Evolutionary conservation across 371 early-diverging fungal genomes (phyloP).

Genomic region (Mucor plumbeus): DNA sequence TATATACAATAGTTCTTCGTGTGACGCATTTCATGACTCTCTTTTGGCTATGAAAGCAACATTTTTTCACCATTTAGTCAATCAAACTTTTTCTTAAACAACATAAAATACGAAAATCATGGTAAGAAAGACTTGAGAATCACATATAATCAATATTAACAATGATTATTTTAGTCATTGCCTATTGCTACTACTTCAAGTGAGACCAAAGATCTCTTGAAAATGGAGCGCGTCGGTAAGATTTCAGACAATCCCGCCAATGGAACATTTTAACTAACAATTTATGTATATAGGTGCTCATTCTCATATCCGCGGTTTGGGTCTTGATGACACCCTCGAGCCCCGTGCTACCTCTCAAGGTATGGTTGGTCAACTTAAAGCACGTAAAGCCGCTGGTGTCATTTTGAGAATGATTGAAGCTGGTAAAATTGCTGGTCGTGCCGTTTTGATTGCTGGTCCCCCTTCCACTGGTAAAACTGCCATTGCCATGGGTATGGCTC

Average conservation of each 20-base stretch:
- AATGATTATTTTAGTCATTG: conserved; percentile 30
- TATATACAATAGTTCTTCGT: background rate
- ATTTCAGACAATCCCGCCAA: background rate
- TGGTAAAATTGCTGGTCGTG: conserved; percentile 97
- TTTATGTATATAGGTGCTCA: conserved; percentile 79
- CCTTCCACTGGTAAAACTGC: conserved; percentile 98
- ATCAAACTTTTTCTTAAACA: background rate
- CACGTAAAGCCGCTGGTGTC: conserved; percentile 96
- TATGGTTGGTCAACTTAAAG: conserved; percentile 97
- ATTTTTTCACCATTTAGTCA: background rate
- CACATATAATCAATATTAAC: background rate
- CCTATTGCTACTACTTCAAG: conserved; percentile 47
- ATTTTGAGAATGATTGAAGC: conserved; percentile 93
- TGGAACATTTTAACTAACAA: background rate
- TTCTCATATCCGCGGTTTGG: conserved; percentile 94
- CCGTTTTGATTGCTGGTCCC: conserved; percentile 97
- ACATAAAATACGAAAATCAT: conserved; percentile 1
- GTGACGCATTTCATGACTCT: conserved; percentile 11
- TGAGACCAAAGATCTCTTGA: conserved; percentile 64
- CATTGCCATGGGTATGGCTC: conserved; percentile 95
- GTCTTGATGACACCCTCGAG: conserved; percentile 90
- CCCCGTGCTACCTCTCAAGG: conserved; percentile 89
- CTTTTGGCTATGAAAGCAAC: background rate
- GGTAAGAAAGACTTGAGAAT: background rate
- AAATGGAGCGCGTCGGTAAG: conserved; percentile 75